These are phyloP conservation scores for Proliferodiscus dingleyae DNA, from an alignment of 2,329 filamentous ascomycete genomes.

Conservation along the genomic window DNA sequence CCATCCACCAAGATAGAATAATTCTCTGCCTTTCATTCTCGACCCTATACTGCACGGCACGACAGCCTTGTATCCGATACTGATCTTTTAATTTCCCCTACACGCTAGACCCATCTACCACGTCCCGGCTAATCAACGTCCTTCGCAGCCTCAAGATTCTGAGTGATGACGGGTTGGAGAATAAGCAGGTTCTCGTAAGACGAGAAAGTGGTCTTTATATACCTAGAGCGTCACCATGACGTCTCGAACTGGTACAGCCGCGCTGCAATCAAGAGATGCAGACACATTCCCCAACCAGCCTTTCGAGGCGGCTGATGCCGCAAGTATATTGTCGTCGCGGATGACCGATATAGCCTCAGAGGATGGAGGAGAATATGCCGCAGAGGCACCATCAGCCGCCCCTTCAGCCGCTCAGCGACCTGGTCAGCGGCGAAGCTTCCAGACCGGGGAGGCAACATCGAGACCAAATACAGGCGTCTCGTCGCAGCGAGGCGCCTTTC, in stretches of 20 bases:
- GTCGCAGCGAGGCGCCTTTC: conserved; percentile 43
- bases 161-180: conserved; percentile 17
- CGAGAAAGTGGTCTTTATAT: conserved; percentile 9
- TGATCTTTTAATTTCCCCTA: too few relatives aligned
- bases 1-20: neutral
- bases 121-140: too few relatives aligned
- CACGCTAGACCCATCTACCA: too few relatives aligned
- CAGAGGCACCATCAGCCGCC: conserved; percentile 30
- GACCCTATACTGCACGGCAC: too few relatives aligned
- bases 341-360: conserved; percentile 52
- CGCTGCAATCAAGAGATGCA: conserved; percentile 16
- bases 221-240: conserved; percentile 17
- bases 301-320: conserved; percentile 34
- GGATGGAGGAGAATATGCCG: conserved; percentile 40
- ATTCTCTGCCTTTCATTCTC: neutral
- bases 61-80: too few relatives aligned
- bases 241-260: conserved; percentile 19
- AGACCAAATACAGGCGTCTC: conserved; percentile 52
- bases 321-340: conserved; percentile 49
- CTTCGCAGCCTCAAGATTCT: conserved; percentile 7
- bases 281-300: conserved; percentile 18
- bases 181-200: conserved; percentile 4
- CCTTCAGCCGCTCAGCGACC: conserved; percentile 31
- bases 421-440: conserved; percentile 33
- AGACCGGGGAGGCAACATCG: conserved; percentile 39